Evolutionary conservation across 257 asterid genomes (phyloP).

Genomic region (Fraxinus excelsior): DNA sequence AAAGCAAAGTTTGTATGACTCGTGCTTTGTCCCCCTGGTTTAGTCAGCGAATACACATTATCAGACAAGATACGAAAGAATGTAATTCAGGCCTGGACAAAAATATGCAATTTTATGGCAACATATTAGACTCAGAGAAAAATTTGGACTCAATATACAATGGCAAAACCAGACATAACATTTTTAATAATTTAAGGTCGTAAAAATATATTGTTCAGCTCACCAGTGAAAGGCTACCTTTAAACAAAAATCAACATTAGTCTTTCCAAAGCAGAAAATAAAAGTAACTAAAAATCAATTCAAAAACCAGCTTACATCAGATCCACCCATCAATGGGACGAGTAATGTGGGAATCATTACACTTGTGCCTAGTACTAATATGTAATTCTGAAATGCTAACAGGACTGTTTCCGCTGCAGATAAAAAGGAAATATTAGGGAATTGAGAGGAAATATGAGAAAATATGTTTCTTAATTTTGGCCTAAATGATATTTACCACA

Average conservation of each 20-base stretch:
- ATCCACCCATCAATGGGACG: slow-evolving; percentile 94
- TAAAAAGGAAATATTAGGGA: slow-evolving; percentile 30
- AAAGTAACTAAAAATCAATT: slow-evolving; percentile 9
- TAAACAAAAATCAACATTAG: background rate
- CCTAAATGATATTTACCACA: slow-evolving; percentile 12
- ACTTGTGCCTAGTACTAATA: slow-evolving; percentile 86
- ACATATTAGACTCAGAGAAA: background rate
- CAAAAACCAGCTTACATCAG: slow-evolving; percentile 63
- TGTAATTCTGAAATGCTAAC: slow-evolving; percentile 95
- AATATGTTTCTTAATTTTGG: background rate
- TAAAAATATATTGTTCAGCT: background rate
- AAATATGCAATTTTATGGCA: background rate
- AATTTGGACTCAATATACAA: background rate
- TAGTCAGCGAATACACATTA: slow-evolving; percentile 20
- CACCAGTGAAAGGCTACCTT: background rate
- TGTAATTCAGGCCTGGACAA: background rate
- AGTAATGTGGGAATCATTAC: slow-evolving; percentile 95
- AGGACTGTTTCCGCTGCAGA: slow-evolving; percentile 95
- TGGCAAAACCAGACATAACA: background rate
- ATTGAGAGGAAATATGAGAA: slow-evolving; percentile 5
- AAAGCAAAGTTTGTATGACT: slow-evolving; percentile 88
- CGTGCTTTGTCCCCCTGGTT: slow-evolving; percentile 88
- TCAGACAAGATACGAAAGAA: background rate
- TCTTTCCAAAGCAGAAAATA: background rate
- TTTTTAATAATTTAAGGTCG: background rate